phyloP scores from a whole-genome alignment of 192 early-diverging fungal genomes.

The Lobulomyces angularis region DNA sequence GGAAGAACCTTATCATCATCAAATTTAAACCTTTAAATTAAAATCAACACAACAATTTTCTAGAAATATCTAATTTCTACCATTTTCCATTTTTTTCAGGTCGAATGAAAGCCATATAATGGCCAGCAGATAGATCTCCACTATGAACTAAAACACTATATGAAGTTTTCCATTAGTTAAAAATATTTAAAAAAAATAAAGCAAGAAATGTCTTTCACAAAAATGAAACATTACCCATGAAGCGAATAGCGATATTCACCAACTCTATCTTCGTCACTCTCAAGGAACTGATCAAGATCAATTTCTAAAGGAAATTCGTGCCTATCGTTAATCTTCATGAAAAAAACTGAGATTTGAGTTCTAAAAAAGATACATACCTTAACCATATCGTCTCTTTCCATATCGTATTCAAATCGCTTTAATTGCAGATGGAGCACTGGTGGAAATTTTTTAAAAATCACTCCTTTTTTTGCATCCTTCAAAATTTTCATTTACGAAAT shows the following conservation, averaged over 20 bases:
- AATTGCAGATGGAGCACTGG: slow-evolving; percentile 91
- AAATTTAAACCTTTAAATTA: slow-evolving; percentile 54
- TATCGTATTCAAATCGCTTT: slow-evolving; percentile 97
- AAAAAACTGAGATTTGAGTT: slow-evolving; percentile 1
- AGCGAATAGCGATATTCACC: slow-evolving; percentile 65
- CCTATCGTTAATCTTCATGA: slow-evolving; percentile 76
- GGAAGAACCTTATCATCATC: slow-evolving; percentile 91
- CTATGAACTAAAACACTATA: slow-evolving; percentile 84
- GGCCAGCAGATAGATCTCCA: slow-evolving; percentile 82
- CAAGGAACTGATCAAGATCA: slow-evolving; percentile 73
- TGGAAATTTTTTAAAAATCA: slow-evolving; percentile 84
- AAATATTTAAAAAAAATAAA: neutral
- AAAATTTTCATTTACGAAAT: slow-evolving; percentile 1
- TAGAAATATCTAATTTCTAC: slow-evolving; percentile 13
- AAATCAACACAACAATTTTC: slow-evolving; percentile 6
- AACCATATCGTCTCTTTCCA: slow-evolving; percentile 74
- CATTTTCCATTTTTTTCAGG: slow-evolving; percentile 68
- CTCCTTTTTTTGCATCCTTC: slow-evolving; percentile 85
- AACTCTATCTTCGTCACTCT: slow-evolving; percentile 42
- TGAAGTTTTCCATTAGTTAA: neutral
- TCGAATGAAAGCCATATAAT: slow-evolving; percentile 85
- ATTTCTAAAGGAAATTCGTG: slow-evolving; percentile 83
- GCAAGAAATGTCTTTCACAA: neutral
- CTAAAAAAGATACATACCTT: slow-evolving; percentile 41
- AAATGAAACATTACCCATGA: slow-evolving; percentile 58